Percentiles rank a stretch among this genome's conserved stretches.
Conservation (phyloP, 2,329 filamentous ascomycete species). For the Aureobasidium sp. region DNA sequence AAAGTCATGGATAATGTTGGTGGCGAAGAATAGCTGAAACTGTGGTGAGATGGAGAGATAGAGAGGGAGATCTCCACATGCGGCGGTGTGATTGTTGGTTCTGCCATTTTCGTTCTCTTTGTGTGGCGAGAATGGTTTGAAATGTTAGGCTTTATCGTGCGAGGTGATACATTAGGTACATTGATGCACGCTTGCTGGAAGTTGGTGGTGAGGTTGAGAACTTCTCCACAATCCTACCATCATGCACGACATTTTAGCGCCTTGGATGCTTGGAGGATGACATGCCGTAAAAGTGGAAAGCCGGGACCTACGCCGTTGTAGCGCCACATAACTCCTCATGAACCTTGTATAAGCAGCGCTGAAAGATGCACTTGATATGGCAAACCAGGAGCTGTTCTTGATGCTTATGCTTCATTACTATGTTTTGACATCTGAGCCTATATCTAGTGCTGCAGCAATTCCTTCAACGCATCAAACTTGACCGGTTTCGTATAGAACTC, state of each 20-base stretch:
- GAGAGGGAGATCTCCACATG: neutral
- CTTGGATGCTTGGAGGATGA: neutral
- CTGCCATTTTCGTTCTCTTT: neutral
- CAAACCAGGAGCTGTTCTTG: no score
- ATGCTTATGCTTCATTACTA: no score
- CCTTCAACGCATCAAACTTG: constrained; percentile 27
- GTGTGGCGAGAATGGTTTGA: no score
- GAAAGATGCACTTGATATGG: no score
- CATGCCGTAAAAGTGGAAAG: neutral
- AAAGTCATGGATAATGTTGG: neutral
- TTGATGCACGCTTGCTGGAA: no score
- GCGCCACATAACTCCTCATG: no score
- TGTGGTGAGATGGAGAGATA: neutral
- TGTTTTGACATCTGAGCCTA: no score
- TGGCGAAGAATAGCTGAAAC: neutral
- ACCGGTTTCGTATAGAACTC: constrained; percentile 27
- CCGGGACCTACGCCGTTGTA: neutral
- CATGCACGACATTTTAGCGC: neutral
- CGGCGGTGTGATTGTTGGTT: neutral
- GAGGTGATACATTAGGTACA: no score
- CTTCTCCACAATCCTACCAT: neutral
- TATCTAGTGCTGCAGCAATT: neutral
- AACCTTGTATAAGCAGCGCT: no score
- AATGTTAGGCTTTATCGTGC: no score
- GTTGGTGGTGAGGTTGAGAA: neutral